phyloP scores from a whole-genome alignment of 805 yeast species.

The Candida stauntonica region DNA sequence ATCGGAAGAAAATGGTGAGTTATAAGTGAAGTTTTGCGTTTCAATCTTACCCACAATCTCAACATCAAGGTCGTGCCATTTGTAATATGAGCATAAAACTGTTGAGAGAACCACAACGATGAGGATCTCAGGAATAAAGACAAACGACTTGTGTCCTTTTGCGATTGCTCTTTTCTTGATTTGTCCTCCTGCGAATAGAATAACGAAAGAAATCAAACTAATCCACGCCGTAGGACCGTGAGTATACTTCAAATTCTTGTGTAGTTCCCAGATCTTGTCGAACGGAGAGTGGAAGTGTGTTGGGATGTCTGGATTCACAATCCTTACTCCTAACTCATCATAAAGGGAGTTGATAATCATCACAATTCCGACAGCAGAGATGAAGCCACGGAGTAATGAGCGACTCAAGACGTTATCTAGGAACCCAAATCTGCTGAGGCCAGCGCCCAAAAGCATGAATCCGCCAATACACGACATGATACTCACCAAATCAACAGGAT shows the following conservation, averaged over 20 bases:
- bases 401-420: slow-evolving; percentile 76
- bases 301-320: slow-evolving; percentile 41
- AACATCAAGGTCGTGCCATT: slow-evolving; percentile 56
- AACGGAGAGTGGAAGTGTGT: slow-evolving; percentile 65
- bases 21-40: slow-evolving; percentile 44
- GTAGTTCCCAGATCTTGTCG: slow-evolving; percentile 59
- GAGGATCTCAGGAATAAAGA: slow-evolving; percentile 82
- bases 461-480: slow-evolving; percentile 76
- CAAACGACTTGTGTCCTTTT: slow-evolving; percentile 36
- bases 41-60: slow-evolving; percentile 66
- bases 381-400: slow-evolving; percentile 74
- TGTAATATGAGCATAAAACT: slow-evolving; percentile 46
- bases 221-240: slow-evolving; percentile 61
- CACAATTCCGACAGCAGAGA: slow-evolving; percentile 79
- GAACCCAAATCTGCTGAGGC: slow-evolving; percentile 81
- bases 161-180: slow-evolving; percentile 32
- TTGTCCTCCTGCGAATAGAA: slow-evolving; percentile 42
- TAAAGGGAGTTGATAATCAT: slow-evolving; percentile 76
- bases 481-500: slow-evolving; percentile 55
- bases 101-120: slow-evolving; percentile 57
- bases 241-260: slow-evolving; percentile 40
- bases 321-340: slow-evolving; percentile 63
- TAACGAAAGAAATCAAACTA: slow-evolving; percentile 47
- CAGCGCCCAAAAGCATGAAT: slow-evolving; percentile 62
- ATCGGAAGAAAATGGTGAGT: slow-evolving; percentile 52